phyloP scores from a whole-genome alignment of 805 yeast species.

The Metschnikowia kunwiensis region DNA sequence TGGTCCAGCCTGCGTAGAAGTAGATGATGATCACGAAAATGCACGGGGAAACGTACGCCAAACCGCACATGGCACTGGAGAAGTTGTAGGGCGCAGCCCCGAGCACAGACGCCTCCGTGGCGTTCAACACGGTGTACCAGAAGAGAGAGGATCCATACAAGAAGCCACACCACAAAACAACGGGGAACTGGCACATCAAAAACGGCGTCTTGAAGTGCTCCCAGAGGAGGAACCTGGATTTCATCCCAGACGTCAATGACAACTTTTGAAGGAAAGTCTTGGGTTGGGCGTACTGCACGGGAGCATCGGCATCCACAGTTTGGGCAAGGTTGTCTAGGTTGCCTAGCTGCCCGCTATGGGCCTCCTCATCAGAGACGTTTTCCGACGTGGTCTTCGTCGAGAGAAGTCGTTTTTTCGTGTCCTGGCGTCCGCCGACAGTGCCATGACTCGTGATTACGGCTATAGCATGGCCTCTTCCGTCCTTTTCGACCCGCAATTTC shows the following conservation, averaged over 20 bases:
- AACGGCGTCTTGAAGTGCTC: constrained; percentile 21
- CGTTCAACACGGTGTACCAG: constrained; percentile 25
- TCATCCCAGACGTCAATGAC: constrained; percentile 14
- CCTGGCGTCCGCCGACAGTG: not conserved
- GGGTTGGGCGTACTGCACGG: constrained; percentile 6
- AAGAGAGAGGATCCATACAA: constrained; percentile 22
- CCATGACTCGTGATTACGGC: constrained; percentile 14
- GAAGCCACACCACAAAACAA: constrained; percentile 22
- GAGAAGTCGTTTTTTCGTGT: constrained; percentile 1
- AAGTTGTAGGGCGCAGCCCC: constrained; percentile 50
- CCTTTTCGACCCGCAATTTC: constrained; percentile 9
- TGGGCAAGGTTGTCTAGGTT: constrained; percentile 10
- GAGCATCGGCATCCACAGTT: constrained; percentile 8
- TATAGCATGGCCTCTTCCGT: constrained; percentile 7
- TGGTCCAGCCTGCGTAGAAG: constrained; percentile 18
- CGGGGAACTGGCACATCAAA: constrained; percentile 19
- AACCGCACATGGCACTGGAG: constrained; percentile 26
- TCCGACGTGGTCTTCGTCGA: constrained; percentile 3
- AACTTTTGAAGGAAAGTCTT: constrained; percentile 14
- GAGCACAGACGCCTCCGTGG: constrained; percentile 23
- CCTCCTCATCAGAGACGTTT: constrained; percentile 4
- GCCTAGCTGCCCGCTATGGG: constrained; percentile 6
- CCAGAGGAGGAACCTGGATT: constrained; percentile 15
- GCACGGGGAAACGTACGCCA: constrained; percentile 18
- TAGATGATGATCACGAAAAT: constrained; percentile 15